Evolutionary conservation across 495 filamentous ascomycete species (phyloP), one percentile per base, ranked within the genome.

Genomic region (Penicillium cosmopolitanum): DNA sequence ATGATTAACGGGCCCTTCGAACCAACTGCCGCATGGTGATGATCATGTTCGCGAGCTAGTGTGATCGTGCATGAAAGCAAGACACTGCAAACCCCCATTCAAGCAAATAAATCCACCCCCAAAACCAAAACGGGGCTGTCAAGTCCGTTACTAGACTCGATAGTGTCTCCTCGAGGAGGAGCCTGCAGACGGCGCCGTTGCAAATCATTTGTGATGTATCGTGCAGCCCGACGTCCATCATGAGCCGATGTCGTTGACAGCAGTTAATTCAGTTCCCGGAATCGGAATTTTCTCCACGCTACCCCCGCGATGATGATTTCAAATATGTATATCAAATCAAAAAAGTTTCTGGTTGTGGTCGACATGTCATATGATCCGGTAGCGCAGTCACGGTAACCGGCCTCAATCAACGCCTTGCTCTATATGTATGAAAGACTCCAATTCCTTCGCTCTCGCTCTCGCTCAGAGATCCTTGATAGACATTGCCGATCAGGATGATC

Each of bases 131-230:
- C 33, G 55, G 21, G 34, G 55, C 46, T 61, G 55, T 57, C 55
- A 46, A 44, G 50, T 58, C 58, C 57, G 44, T 48, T 46, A 46
- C 52, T 38, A 59, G 47, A 19, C 19, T 54, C 34, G 44, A 53
- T 54, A 54, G 21, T 50, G 36, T 38, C 11, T n/a, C 15, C 36
- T 38, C 12, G 36, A 38, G 36, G 28, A 40, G 38, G 11, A 21
- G 11, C 0, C 21, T 46, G 54, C 50, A 56, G 54, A 42, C 43
- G 34, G 51, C 52, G 48, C 66, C 66, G 61, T 69, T 69, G 61
- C 40, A 69, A 62, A 65, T 61, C 58, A 61, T 67, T 38, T 60
- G 54, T 59, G 67, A 69, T 65, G 65, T 54, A 67, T 67, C 67
- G n/a, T 48, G 40, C n/a, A 31, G 42, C 3, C 4, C 19, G n/a